Conservation (phyloP, 2,329 filamentous ascomycete species). For the Tolypocladium cylindrosporum region DNA sequence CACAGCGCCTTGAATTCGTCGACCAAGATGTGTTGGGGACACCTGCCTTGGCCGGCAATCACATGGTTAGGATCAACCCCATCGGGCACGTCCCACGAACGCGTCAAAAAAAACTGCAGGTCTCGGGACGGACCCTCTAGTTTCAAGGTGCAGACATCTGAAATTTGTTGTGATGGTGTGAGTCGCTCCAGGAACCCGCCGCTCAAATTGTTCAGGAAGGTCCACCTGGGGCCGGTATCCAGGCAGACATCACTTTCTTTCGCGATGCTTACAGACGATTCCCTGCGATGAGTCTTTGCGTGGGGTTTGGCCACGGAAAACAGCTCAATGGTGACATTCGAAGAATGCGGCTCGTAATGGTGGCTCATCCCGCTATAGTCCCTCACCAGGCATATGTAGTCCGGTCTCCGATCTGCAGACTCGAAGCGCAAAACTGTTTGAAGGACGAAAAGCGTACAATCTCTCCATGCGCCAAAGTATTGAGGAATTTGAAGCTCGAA, state of each 20-base stretch:
- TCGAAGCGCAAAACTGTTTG: background rate
- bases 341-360: background rate
- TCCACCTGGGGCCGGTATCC: background rate
- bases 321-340: background rate
- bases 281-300: background rate
- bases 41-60: background rate
- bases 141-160: background rate
- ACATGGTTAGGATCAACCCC: background rate
- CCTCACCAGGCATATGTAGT: background rate
- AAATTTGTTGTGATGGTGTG: background rate
- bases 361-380: background rate
- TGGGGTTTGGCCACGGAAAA: background rate
- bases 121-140: background rate
- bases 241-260: background rate
- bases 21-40: background rate
- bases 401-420: background rate
- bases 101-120: background rate
- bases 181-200: background rate
- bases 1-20: background rate
- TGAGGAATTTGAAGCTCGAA: background rate
- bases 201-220: background rate
- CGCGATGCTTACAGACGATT: background rate
- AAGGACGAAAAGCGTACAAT: background rate
- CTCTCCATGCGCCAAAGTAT: background rate
- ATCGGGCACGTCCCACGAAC: background rate